A percentile compares a stretch with the other conserved stretches of the same genome.
phyloP scores from a whole-genome alignment of 2,329 filamentous ascomycete species.

The Penicillium olsonii region DNA sequence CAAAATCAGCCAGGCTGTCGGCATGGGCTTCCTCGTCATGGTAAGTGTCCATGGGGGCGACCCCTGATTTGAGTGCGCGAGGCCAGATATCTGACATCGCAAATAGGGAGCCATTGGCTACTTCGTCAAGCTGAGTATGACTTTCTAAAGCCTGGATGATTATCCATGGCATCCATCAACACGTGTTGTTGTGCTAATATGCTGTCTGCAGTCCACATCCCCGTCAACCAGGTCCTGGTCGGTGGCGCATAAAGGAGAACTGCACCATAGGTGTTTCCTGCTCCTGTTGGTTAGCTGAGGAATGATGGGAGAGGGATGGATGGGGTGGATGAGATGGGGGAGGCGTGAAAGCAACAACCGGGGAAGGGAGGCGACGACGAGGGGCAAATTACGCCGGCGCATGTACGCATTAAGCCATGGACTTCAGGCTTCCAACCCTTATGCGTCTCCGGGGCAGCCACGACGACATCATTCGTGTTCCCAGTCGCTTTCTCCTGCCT shows the following conservation, averaged over 20 bases:
- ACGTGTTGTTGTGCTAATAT: slow-evolving; percentile 14
- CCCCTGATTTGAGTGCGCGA: not conserved
- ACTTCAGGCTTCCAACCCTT: too few relatives aligned
- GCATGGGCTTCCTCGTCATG: slow-evolving; percentile 63
- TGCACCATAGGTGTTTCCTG: not conserved
- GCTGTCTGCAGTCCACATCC: slow-evolving; percentile 47
- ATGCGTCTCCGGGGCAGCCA: too few relatives aligned
- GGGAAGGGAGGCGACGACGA: too few relatives aligned
- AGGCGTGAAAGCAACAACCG: too few relatives aligned
- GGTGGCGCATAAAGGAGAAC: slow-evolving; percentile 42
- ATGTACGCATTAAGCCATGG: too few relatives aligned
- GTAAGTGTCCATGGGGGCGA: slow-evolving; percentile 19
- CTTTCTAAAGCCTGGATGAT: not conserved
- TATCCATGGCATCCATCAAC: not conserved
- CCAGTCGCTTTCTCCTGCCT: too few relatives aligned
- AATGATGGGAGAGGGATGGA: not conserved
- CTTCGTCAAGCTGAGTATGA: slow-evolving; percentile 61
- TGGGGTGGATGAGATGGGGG: not conserved
- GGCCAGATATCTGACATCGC: slow-evolving; percentile 12
- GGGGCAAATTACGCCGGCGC: too few relatives aligned
- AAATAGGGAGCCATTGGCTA: slow-evolving; percentile 57
- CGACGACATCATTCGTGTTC: too few relatives aligned
- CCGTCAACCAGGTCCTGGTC: slow-evolving; percentile 54
- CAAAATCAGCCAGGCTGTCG: slow-evolving; percentile 62
- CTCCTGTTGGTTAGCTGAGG: not conserved